Evolutionary conservation across 208 protist genomes (phyloP).

Genomic region (Acanthamoeba triangularis): DNA sequence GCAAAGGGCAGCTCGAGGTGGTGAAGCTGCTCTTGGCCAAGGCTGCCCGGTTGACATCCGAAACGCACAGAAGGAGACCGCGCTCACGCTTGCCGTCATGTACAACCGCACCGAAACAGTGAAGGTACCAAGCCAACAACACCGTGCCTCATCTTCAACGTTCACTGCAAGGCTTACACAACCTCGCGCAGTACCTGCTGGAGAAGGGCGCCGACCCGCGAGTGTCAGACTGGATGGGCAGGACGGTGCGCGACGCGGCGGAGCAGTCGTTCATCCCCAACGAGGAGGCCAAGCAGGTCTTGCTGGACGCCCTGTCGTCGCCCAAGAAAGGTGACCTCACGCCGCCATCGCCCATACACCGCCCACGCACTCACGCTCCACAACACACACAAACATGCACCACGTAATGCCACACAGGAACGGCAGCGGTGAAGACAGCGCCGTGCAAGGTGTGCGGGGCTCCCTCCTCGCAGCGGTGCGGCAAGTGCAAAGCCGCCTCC

Average conservation of each 20-base stretch:
- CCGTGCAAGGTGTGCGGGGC: background rate
- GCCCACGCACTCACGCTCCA: no score
- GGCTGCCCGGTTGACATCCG: background rate
- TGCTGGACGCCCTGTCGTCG: background rate
- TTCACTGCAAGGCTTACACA: background rate
- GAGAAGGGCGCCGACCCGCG: slow-evolving; percentile 12
- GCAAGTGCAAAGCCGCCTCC: background rate
- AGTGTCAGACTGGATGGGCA: background rate
- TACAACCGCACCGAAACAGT: slow-evolving; percentile 16
- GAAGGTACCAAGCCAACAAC: background rate
- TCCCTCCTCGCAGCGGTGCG: background rate
- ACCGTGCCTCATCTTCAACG: background rate
- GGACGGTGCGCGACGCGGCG: background rate
- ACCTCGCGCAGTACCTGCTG: background rate
- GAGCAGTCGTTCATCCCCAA: background rate
- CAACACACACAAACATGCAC: background rate
- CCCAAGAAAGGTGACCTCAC: background rate
- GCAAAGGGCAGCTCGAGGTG: slow-evolving; percentile 1
- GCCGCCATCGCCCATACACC: background rate
- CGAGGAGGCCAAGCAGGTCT: background rate
- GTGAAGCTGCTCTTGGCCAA: background rate
- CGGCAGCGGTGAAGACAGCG: background rate
- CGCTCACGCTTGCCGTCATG: slow-evolving; percentile 32
- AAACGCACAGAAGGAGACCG: slow-evolving; percentile 2
- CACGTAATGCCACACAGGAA: background rate